A percentile compares a stretch with the other conserved stretches of the same genome.
Evolutionary conservation across 164 flowering plant genomes (phyloP).

Genomic region (Aristolochia californica): DNA sequence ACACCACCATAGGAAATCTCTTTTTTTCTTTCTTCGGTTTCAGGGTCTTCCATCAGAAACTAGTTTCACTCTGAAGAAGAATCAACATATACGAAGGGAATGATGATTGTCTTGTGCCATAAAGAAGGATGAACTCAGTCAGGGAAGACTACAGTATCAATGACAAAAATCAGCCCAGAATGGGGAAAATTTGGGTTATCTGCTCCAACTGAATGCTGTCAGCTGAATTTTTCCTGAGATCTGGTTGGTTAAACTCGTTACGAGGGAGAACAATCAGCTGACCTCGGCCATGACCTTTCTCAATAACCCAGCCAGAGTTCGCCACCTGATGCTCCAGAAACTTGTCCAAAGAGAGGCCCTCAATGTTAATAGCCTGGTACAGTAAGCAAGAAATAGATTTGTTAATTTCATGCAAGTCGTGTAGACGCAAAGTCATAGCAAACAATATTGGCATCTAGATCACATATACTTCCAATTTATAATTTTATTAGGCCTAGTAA

Average conservation of each 20-base stretch:
- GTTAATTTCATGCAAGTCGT: neutral
- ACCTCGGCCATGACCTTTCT: conserved; percentile 54
- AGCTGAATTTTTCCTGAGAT: conserved; percentile 62
- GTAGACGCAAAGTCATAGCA: neutral
- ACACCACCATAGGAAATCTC: no score
- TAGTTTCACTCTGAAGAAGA: no score
- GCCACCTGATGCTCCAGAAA: conserved; percentile 80
- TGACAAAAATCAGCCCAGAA: conserved; percentile 38
- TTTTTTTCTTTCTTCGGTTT: no score
- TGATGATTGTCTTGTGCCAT: neutral
- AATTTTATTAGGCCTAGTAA: neutral
- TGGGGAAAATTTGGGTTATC: conserved; percentile 76
- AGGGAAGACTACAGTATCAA: neutral
- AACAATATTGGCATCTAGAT: neutral
- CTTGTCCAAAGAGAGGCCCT: conserved; percentile 84
- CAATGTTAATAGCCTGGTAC: conserved; percentile 76
- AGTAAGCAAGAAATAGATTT: neutral
- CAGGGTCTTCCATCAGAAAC: no score
- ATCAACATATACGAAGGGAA: no score
- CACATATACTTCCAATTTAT: no score
- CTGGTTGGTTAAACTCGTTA: conserved; percentile 82
- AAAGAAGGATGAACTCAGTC: neutral
- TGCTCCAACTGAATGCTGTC: conserved; percentile 68
- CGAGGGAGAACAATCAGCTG: conserved; percentile 64
- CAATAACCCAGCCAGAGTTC: conserved; percentile 64